Evolutionary conservation across 495 filamentous ascomycete species (phyloP).

Genomic region (Trichoderma parareesei): DNA sequence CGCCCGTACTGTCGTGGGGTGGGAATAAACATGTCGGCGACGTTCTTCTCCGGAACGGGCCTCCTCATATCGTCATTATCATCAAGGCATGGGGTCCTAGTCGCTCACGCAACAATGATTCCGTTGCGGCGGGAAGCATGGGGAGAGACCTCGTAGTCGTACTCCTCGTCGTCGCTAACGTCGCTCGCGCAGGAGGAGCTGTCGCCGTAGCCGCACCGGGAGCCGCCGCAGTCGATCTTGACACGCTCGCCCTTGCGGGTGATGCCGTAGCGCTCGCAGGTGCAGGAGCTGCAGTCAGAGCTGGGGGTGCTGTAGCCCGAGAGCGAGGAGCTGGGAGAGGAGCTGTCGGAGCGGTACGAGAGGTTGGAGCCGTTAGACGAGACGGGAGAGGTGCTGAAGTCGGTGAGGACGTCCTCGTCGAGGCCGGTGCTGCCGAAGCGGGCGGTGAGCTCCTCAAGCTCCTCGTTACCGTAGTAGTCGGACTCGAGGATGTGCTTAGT

Average conservation of each 20-base stretch:
- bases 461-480: slow-evolving; percentile 59
- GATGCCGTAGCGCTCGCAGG: slow-evolving; percentile 92
- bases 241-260: slow-evolving; percentile 84
- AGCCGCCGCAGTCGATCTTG: slow-evolving; percentile 88
- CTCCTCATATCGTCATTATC: background rate
- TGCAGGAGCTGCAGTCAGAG: slow-evolving; percentile 53
- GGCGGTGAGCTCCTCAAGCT: slow-evolving; percentile 61
- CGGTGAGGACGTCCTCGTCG: slow-evolving; percentile 50
- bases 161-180: slow-evolving; percentile 34
- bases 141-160: slow-evolving; percentile 50
- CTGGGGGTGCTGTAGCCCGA: slow-evolving; percentile 58
- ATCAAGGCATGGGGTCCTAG: slow-evolving; percentile 10
- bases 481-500: slow-evolving; percentile 75
- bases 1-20: background rate
- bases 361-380: slow-evolving; percentile 67
- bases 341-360: slow-evolving; percentile 69
- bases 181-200: slow-evolving; percentile 37
- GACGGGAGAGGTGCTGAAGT: slow-evolving; percentile 47
- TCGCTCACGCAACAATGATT: slow-evolving; percentile 56
- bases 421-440: slow-evolving; percentile 66
- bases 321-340: slow-evolving; percentile 62
- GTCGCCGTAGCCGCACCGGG: slow-evolving; percentile 70
- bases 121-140: slow-evolving; percentile 60
- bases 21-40: slow-evolving; percentile 3
- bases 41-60: background rate